These are phyloP conservation scores for Luvunga scandens DNA, from an alignment of 345 rosid species.

Conservation along the genomic window DNA sequence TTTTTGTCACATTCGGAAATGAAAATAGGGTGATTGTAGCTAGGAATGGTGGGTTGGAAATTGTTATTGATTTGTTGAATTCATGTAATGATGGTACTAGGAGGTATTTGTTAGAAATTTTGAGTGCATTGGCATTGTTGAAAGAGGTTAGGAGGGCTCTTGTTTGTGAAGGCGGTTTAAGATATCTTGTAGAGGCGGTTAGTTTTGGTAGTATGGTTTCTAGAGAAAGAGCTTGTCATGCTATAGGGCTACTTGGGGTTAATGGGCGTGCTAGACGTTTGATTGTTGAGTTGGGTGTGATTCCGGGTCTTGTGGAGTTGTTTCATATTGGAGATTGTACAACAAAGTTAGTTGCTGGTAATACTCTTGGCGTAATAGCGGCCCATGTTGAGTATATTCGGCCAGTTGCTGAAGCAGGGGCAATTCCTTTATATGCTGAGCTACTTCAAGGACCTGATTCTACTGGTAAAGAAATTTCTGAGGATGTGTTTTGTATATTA, in stretches of 20 bases:
- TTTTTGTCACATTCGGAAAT: constrained; percentile 43
- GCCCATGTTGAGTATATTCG: constrained; percentile 50
- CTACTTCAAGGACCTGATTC: constrained; percentile 50
- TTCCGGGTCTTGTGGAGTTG: constrained; percentile 50
- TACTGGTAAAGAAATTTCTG: constrained; percentile 54
- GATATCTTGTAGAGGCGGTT: constrained; percentile 54
- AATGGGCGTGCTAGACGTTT: constrained; percentile 38
- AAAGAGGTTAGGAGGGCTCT: constrained; percentile 50
- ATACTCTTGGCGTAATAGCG: constrained; percentile 52
- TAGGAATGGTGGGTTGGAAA: constrained; percentile 46
- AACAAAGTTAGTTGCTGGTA: constrained; percentile 50
- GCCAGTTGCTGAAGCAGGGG: constrained; percentile 52
- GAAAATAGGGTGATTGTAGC: constrained; percentile 33
- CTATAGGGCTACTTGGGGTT: constrained; percentile 49
- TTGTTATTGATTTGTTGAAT: constrained; percentile 37
- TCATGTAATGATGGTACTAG: constrained; percentile 26
- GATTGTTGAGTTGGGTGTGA: constrained; percentile 51
- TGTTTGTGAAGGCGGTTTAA: constrained; percentile 37
- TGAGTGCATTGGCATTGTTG: constrained; percentile 49
- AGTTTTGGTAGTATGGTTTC: constrained; percentile 49
- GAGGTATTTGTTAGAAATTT: constrained; percentile 54
- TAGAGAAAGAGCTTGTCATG: constrained; percentile 67
- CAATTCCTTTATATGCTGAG: constrained; percentile 57
- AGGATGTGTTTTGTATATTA: constrained; percentile 55
- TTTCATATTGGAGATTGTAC: constrained; percentile 41